Evolutionary conservation across 2,329 filamentous ascomycete genomes (phyloP), one percentile per base, ranked within the genome.

Genomic region (Byssoonygena ceratinophila): DNA sequence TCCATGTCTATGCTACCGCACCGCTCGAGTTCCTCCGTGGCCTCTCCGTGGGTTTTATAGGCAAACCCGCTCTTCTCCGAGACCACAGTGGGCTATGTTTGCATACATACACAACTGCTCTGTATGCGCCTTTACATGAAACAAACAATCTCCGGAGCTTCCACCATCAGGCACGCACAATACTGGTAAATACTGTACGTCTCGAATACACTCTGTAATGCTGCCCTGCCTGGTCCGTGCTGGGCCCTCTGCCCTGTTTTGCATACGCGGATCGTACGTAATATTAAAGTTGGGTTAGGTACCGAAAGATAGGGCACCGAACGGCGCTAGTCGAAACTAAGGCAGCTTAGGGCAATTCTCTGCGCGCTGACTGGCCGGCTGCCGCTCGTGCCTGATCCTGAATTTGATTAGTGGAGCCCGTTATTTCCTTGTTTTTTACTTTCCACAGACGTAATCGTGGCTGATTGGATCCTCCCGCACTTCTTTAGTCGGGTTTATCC

Each of bases 361-460:
- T 9, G 49, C 8, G 20, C 27, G 0, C 49, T 51, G 49, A 51
- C 45, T 51, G 16, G 49, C n/a, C 11, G 3, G 11, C 5, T 3
- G 4, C 5, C 14, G 6, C 27, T 12, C 8, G 49, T 51, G 39
- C 49, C 49, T 51, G 49, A 45, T 44, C 48, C 49, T 51, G 39
- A 51, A 51, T 45, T 39, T 51, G 46, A 31, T 32, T 40, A 20
- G 46, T 32, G 46, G 34, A 32, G 23, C 23, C 34, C n/a, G 18
- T 22, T 22, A 6, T 40, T 49, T 20, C 36, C 29, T 29, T n/a
- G n/a, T n/a, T 23, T 23, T 45, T 51, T 45, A 7, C 18, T 18
- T 23, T 45, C 49, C 49, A 51, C 49, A 34, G 49, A 51, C 49
- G 49, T 39, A 51, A 51, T 51, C 20, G 49, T 51, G 49, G 49